These are phyloP conservation scores for Phoma herbarum DNA, from an alignment of 2,329 filamentous ascomycete genomes.

Conservation along the genomic window DNA sequence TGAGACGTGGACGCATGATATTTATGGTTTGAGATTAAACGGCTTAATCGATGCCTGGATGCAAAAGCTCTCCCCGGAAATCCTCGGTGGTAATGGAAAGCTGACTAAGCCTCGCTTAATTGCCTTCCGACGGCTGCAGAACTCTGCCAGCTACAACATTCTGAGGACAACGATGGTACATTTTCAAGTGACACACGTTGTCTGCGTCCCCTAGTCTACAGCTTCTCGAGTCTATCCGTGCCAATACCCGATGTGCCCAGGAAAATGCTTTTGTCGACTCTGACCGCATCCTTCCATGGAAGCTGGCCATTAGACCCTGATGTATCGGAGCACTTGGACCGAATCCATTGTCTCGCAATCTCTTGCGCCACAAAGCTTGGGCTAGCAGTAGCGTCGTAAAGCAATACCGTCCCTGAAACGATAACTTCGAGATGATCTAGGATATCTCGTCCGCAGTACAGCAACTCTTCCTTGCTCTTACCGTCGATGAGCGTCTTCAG, in stretches of 20 bases:
- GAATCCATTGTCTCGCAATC: conserved; percentile 50
- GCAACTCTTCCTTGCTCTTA: conserved; percentile 32
- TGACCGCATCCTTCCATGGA: conserved; percentile 19
- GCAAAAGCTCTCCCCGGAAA: background rate
- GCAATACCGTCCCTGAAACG: conserved; percentile 48
- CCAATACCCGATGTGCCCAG: conserved; percentile 15
- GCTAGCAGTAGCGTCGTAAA: conserved; percentile 51
- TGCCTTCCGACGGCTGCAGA: background rate
- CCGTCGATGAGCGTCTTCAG: conserved; percentile 17
- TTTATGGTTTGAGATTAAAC: background rate
- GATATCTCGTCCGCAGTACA: conserved; percentile 38
- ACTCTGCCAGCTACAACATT: background rate
- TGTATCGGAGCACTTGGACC: background rate
- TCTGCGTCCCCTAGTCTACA: conserved; percentile 3
- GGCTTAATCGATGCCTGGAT: background rate
- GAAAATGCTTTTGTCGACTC: conserved; percentile 34
- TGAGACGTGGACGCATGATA: background rate
- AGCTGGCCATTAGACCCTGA: background rate
- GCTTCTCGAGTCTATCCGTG: conserved; percentile 9
- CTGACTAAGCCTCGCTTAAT: conserved; percentile 1
- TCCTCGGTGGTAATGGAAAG: background rate
- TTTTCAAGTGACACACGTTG: background rate
- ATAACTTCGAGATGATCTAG: conserved; percentile 48
- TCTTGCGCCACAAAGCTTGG: conserved; percentile 43
- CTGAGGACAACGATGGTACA: background rate